Evolutionary conservation across 2,329 filamentous ascomycete species (phyloP).

Genomic region (Drechslera avenae): DNA sequence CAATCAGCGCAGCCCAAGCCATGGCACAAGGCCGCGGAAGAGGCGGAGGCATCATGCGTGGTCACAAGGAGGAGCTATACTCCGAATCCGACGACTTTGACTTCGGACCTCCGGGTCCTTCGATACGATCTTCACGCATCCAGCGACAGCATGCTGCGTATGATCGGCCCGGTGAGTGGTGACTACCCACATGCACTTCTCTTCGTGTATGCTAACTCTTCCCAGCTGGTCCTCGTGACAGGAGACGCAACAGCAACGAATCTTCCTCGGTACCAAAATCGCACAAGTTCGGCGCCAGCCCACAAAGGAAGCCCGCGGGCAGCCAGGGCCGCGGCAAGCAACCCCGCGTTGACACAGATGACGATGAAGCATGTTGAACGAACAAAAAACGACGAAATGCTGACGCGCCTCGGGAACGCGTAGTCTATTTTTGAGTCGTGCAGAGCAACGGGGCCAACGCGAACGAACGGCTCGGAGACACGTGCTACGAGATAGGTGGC

Average conservation of each 20-base stretch:
- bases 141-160: constrained; percentile 1
- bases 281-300: constrained; percentile 2
- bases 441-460: not conserved
- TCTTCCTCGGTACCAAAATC: constrained; percentile 4
- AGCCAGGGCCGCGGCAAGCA: constrained; percentile 14
- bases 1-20: constrained; percentile 1
- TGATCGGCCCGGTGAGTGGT: constrained; percentile 9
- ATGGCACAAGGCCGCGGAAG: constrained; percentile 7
- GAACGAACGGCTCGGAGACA: too few relatives aligned
- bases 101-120: not conserved
- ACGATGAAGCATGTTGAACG: constrained; percentile 20
- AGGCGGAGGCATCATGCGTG: constrained; percentile 1
- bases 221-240: constrained; percentile 1
- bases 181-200: not conserved
- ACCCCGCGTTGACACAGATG: constrained; percentile 23
- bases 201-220: not conserved
- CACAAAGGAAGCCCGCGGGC: not conserved
- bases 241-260: not conserved
- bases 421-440: not conserved
- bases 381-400: not conserved
- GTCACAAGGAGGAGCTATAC: not conserved
- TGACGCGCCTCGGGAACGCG: not conserved
- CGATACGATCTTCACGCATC: not conserved
- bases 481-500: too few relatives aligned
- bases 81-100: constrained; percentile 11